phyloP scores from a whole-genome alignment of 1,139 yeast species.

The Suhomyces atakaporum region DNA sequence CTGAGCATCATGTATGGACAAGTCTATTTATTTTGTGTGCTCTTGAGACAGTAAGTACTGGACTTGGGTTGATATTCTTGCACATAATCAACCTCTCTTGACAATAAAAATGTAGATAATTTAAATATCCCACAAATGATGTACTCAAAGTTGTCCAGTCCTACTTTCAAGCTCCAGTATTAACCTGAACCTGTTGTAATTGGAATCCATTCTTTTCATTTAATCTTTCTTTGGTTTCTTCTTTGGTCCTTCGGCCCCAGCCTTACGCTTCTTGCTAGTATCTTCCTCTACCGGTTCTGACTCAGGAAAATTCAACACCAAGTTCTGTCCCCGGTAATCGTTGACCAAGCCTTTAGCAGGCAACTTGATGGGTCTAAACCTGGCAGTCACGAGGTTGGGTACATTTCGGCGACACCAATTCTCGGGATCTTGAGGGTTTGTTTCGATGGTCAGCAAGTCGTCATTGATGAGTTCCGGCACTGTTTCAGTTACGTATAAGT shows the following conservation, averaged over 20 bases:
- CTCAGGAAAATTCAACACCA: slow-evolving; percentile 14
- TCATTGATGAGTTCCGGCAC: slow-evolving; percentile 44
- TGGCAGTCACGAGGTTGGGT: slow-evolving; percentile 36
- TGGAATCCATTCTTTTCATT: slow-evolving; percentile 3
- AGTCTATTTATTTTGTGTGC: too few species aligned
- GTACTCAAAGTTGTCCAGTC: too few species aligned
- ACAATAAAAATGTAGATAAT: too few species aligned
- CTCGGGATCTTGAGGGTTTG: slow-evolving; percentile 44
- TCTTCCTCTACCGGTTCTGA: too few species aligned
- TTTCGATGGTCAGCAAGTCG: slow-evolving; percentile 36
- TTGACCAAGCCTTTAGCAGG: slow-evolving; percentile 14
- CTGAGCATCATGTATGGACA: too few species aligned
- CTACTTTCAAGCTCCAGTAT: too few species aligned
- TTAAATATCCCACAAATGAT: too few species aligned
- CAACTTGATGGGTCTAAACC: slow-evolving; percentile 37
- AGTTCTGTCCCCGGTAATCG: slow-evolving; percentile 15
- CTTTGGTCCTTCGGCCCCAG: slow-evolving; percentile 2
- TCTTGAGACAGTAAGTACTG: too few species aligned
- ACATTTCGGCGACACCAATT: slow-evolving; percentile 43
- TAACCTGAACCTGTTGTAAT: too few species aligned
- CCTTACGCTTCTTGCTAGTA: too few species aligned
- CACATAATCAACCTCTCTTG: too few species aligned
- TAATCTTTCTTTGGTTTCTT: slow-evolving; percentile 5
- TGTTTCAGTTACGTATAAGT: slow-evolving; percentile 28
- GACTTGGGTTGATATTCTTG: too few species aligned